A percentile compares a stretch with the other conserved stretches of the same genome.
phyloP scores from a whole-genome alignment of 768 basidiomycete genomes.

The Cystoderma amianthinum region DNA sequence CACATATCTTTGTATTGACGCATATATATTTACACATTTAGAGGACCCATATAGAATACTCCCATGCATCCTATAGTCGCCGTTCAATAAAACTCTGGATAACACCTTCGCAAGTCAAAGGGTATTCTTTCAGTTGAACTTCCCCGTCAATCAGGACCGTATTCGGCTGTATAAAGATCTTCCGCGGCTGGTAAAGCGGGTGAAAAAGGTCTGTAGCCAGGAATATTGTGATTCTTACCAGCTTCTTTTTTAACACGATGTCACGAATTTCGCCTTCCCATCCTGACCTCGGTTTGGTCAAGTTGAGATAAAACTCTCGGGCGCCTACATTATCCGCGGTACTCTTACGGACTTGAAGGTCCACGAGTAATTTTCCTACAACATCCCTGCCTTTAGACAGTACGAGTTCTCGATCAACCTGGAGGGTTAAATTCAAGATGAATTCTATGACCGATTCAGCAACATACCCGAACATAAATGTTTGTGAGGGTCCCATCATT shows the following conservation, averaged over 20 bases:
- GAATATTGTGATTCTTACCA: constrained; percentile 31
- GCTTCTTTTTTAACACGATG: constrained; percentile 73
- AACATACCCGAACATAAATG: constrained; percentile 54
- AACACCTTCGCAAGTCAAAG: constrained; percentile 62
- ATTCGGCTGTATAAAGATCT: constrained; percentile 81
- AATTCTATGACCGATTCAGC: neutral
- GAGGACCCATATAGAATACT: no score
- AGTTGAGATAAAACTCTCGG: constrained; percentile 69
- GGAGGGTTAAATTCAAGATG: neutral
- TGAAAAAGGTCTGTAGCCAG: neutral
- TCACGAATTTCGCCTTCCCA: constrained; percentile 77
- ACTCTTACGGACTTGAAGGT: constrained; percentile 81
- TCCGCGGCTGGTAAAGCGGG: constrained; percentile 56
- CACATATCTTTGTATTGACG: no score
- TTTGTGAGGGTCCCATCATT: constrained; percentile 55
- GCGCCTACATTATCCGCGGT: constrained; percentile 80
- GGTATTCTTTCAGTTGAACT: constrained; percentile 75
- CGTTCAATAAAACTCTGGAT: constrained; percentile 83
- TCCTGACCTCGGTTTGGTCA: constrained; percentile 65
- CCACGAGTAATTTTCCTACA: constrained; percentile 68
- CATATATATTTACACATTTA: no score
- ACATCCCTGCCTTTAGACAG: constrained; percentile 58
- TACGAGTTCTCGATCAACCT: constrained; percentile 72
- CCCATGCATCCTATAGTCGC: constrained; percentile 34
- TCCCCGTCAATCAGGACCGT: constrained; percentile 61